Evolutionary conservation across 2,329 filamentous ascomycete species (phyloP).

Genomic region (Aspergillus floridensis): DNA sequence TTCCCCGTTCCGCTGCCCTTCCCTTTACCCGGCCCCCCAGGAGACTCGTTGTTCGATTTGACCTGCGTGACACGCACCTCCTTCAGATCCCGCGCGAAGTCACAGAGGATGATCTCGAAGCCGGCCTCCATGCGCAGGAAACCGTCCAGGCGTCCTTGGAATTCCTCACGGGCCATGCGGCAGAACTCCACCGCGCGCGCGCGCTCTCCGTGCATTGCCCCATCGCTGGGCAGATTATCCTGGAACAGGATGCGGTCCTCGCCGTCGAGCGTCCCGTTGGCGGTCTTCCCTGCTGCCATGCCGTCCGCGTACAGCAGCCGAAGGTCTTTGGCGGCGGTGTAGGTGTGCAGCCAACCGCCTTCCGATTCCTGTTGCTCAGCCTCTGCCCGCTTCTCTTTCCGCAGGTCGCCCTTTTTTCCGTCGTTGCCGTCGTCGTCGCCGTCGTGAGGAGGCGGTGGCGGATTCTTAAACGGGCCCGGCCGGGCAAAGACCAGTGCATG

Average conservation of each 20-base stretch:
- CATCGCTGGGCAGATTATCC: conserved; percentile 19
- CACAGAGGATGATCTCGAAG: conserved; percentile 68
- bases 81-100: conserved; percentile 52
- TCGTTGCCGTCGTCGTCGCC: background rate
- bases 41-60: conserved; percentile 9
- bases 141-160: conserved; percentile 57
- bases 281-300: conserved; percentile 64
- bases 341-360: conserved; percentile 64
- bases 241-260: conserved; percentile 63
- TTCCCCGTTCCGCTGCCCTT: background rate
- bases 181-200: conserved; percentile 59
- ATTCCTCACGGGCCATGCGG: conserved; percentile 49
- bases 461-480: conserved; percentile 2
- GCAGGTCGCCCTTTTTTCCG: background rate
- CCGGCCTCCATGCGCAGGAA: conserved; percentile 67
- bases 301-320: conserved; percentile 68
- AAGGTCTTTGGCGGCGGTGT: conserved; percentile 57
- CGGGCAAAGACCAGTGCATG: conserved; percentile 66
- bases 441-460: conserved; percentile 11
- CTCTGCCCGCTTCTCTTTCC: background rate
- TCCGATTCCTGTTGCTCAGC: background rate
- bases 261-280: conserved; percentile 64
- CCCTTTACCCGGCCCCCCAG: background rate
- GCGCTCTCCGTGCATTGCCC: conserved; percentile 39
- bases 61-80: conserved; percentile 34